Conservation (phyloP, 139 green algal genomes). For the Penium margaritaceum region DNA sequence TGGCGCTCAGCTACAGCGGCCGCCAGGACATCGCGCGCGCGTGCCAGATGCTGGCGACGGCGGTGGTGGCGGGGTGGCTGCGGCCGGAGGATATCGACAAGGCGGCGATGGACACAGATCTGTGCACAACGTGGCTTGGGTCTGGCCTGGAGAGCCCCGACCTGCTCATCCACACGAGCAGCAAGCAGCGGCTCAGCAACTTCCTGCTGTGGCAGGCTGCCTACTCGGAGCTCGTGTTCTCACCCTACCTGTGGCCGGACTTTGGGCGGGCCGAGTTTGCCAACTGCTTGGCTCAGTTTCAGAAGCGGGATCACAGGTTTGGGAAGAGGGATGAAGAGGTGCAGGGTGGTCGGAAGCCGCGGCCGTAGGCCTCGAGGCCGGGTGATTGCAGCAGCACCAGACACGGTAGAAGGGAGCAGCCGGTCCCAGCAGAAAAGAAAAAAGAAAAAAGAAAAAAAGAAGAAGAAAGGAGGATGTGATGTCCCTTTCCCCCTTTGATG, state of each 20-base stretch:
- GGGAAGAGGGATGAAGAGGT: no score
- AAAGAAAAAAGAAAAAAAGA: no score
- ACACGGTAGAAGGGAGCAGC: no score
- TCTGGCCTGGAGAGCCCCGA: conserved; percentile 52
- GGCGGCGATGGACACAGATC: background rate
- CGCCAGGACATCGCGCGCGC: conserved; percentile 63
- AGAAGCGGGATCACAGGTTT: no score
- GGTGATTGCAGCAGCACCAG: no score
- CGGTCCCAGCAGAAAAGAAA: no score
- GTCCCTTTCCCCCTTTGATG: no score
- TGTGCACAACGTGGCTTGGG: conserved; percentile 26
- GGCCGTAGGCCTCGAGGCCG: no score
- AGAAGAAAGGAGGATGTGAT: no score
- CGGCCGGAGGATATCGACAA: conserved; percentile 49
- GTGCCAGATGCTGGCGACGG: conserved; percentile 48
- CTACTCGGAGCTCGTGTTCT: conserved; percentile 73
- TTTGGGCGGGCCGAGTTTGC: conserved; percentile 62
- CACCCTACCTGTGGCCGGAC: conserved; percentile 59
- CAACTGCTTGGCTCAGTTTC: no score
- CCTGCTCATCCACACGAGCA: conserved; percentile 69
- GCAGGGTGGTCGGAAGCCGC: no score
- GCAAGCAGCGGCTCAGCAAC: conserved; percentile 70
- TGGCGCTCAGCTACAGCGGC: conserved; percentile 61
- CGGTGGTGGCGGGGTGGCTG: conserved; percentile 53
- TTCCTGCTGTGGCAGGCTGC: conserved; percentile 73